Conservation (phyloP, 495 filamentous ascomycete genomes). For the Lasiosphaeria miniovina region DNA sequence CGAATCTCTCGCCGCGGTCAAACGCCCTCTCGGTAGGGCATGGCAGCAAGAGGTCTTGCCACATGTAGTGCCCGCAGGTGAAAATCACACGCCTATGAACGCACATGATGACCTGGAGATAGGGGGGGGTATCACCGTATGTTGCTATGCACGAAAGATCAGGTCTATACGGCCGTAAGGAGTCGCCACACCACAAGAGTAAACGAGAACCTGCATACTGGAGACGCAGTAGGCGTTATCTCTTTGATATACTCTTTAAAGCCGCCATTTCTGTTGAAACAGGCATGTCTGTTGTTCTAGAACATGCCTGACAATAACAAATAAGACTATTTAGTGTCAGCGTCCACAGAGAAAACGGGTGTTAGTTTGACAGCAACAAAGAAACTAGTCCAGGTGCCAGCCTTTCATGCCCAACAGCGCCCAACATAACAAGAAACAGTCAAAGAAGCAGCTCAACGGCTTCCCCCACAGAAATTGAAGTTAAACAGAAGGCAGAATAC, state of each 20-base stretch:
- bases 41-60: slow-evolving; percentile 10
- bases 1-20: slow-evolving; percentile 9
- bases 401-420: neutral
- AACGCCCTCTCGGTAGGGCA: slow-evolving; percentile 23
- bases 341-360: no score
- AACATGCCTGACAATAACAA: no score
- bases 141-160: neutral
- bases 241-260: no score
- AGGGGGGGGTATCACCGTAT: neutral
- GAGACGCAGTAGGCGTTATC: no score
- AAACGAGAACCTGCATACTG: no score
- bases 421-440: neutral
- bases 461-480: neutral
- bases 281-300: no score
- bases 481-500: neutral
- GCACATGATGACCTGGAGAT: slow-evolving; percentile 26
- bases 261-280: no score
- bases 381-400: no score
- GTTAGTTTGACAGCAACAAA: no score
- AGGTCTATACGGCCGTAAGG: neutral
- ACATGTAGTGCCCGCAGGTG: slow-evolving; percentile 27
- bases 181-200: neutral
- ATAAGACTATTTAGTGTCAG: no score
- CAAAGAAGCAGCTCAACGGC: neutral
- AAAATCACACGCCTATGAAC: slow-evolving; percentile 26